Evolutionary conservation across 441 rosid species (phyloP).

Genomic region (Pelargonium exstipulatum): DNA sequence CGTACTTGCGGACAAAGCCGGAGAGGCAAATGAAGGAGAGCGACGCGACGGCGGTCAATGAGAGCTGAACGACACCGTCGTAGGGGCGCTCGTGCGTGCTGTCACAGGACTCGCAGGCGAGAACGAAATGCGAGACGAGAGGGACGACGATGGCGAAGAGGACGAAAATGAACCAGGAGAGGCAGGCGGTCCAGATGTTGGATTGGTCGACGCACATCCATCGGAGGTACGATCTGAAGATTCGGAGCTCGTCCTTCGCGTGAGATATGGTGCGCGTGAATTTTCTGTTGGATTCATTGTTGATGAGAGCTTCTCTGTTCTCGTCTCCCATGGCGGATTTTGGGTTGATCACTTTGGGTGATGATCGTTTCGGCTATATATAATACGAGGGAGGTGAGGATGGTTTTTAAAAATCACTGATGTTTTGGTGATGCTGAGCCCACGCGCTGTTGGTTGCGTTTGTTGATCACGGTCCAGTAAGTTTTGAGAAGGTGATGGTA

Average conservation of each 20-base stretch:
- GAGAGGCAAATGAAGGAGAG: slow-evolving; percentile 74
- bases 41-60: slow-evolving; percentile 60
- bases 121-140: slow-evolving; percentile 54
- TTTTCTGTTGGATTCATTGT: slow-evolving; percentile 21
- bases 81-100: slow-evolving; percentile 58
- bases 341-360: neutral
- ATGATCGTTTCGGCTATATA: neutral
- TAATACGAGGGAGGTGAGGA: neutral
- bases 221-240: slow-evolving; percentile 63
- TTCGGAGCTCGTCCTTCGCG: slow-evolving; percentile 63
- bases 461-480: no score
- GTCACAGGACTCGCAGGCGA: slow-evolving; percentile 70
- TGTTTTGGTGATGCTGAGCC: no score
- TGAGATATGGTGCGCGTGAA: slow-evolving; percentile 46
- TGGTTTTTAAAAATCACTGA: neutral
- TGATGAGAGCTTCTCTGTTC: slow-evolving; percentile 27
- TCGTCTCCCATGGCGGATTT: slow-evolving; percentile 19
- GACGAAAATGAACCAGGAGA: slow-evolving; percentile 70
- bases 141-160: slow-evolving; percentile 61
- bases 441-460: no score
- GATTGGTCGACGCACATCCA: slow-evolving; percentile 96
- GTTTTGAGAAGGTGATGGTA: no score
- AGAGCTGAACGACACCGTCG: slow-evolving; percentile 67
- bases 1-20: slow-evolving; percentile 50
- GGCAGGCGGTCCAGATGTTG: slow-evolving; percentile 34